Evolutionary conservation across 129 eudicot species (phyloP), one percentile per base, ranked within the genome.

Genomic region (Helianthus tuberosus): DNA sequence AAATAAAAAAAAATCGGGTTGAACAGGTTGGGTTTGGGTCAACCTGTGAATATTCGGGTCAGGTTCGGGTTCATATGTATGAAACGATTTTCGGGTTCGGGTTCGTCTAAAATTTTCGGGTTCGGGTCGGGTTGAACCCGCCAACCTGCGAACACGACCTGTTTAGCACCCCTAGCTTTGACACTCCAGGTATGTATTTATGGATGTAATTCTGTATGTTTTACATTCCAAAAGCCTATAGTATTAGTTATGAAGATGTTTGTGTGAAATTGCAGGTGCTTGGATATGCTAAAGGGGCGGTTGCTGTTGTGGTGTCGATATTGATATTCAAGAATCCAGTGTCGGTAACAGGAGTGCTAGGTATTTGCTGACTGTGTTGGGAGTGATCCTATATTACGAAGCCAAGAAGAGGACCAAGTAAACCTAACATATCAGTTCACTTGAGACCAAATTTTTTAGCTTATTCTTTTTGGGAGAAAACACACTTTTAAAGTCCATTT

Each of bases 251-350:
- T 25, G 29, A 29, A 29, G 35, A 29, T 29, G 35, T 29, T 29
- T 29, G 35, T 29, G 35, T 29, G 35, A 29, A 29, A 29, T 29
- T 29, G 35, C 66, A 81, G 82, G 85, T 81, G 14, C 52, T 85
- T 43, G 86, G 89, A 55, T 81, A 85, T 63, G 89, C 89, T 0
- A 85, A 81, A 75, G 86, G 86, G 16, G 89, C 89, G 3, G 89
- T 81, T 11, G 86, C 84, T 38, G 89, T 79, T 66, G 84, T 78
- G 29, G 81, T 39, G 8, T 58, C 64, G 6, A 58, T 58, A 23
- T 9, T 58, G 41, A 58, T 58, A 58, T 58, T 58, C 39, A 58
- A 58, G 64, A 58, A 58, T 58, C 64, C 39, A 1, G 64, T 58
- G 39, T 58, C 64, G 8, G 39, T 58, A 25, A 58, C 39, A 3